Evolutionary conservation across 768 basidiomycete species (phyloP).

Genomic region (Mycena chlorophos): DNA sequence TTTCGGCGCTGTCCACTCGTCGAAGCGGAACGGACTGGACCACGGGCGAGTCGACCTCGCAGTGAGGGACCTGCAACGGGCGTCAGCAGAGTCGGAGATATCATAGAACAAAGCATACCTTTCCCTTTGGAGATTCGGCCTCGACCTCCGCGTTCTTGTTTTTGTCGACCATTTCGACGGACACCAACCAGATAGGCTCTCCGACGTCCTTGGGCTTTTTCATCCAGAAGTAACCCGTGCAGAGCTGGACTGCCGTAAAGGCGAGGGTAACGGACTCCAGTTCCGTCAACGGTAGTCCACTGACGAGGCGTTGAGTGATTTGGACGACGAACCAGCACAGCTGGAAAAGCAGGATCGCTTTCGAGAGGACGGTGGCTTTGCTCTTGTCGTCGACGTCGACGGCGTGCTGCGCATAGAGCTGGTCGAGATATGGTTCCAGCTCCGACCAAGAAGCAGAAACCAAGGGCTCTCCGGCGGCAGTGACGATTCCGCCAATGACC

Average conservation of each 20-base stretch:
- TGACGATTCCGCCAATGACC: background rate
- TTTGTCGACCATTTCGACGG: too few relatives aligned
- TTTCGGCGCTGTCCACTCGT: too few relatives aligned
- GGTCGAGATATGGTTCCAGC: background rate
- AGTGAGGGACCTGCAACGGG: too few relatives aligned
- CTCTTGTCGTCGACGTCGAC: background rate
- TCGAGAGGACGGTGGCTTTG: background rate
- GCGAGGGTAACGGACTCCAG: background rate
- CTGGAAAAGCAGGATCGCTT: background rate
- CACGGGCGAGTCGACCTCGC: too few relatives aligned
- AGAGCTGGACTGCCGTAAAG: background rate
- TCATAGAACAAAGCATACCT: too few relatives aligned
- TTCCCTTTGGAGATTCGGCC: too few relatives aligned
- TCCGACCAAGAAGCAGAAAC: background rate
- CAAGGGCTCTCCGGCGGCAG: background rate
- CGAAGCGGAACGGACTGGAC: too few relatives aligned
- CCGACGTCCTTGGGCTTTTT: background rate
- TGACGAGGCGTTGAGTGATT: background rate
- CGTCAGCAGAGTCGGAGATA: too few relatives aligned
- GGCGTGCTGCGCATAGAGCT: background rate
- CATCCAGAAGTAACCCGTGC: background rate
- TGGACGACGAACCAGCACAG: background rate
- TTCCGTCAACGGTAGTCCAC: background rate
- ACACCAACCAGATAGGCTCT: background rate
- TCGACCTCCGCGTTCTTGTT: too few relatives aligned